Base-by-base conservation (phyloP, 108 stramenopile species). In the Discostella stelligeroides region DNA sequence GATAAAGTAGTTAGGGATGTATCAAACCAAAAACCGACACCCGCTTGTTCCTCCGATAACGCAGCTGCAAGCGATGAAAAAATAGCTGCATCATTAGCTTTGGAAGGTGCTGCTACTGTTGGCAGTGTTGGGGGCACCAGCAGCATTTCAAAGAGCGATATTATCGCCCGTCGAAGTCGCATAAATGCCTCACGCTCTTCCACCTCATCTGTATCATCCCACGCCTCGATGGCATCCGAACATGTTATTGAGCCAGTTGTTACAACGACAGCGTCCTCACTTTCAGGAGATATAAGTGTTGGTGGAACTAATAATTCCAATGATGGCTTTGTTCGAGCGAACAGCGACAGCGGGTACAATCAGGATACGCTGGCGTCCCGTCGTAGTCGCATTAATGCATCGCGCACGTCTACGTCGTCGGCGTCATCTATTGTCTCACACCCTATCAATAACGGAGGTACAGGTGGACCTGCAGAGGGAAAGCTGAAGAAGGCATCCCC, bases 301-400 rank as follows among this genome's bases (percentile, higher is more conserved):
- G 2, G 43, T 49, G 27, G 37, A 5, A 14, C 7, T 21, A 42
- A 56, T 53, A 38, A 24, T 15, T 30, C 13, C 15, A 58, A 39
- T 17, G 28, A 29, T 20, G 23, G 39, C 23, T 11, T 51, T 43
- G 30, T 0, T 66, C 65, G 42, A 20, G 17, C 39, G 48, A 64
- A 37, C 40, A 53, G 53, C 37, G 49, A 41, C 34, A 66, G 15
- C 60, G 39, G 21, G 39, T 34, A 34, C 6, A 34, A 34, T 66
- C 64, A 66, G 47, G 49, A 66, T 12, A 21, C 51, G 24, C 10
- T 66, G 18, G 38, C 39, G 15, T 53, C 54, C 3, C 39, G 66
- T 12, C 66, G 66, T 40, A 67, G 66, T 7, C 66, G 66, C 6
- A 56, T 67, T 24, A 51, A 53, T 43, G 66, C 66, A 10, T 55